Conservation (phyloP, 2,329 filamentous ascomycete genomes). For the Fusarium domesticum region DNA sequence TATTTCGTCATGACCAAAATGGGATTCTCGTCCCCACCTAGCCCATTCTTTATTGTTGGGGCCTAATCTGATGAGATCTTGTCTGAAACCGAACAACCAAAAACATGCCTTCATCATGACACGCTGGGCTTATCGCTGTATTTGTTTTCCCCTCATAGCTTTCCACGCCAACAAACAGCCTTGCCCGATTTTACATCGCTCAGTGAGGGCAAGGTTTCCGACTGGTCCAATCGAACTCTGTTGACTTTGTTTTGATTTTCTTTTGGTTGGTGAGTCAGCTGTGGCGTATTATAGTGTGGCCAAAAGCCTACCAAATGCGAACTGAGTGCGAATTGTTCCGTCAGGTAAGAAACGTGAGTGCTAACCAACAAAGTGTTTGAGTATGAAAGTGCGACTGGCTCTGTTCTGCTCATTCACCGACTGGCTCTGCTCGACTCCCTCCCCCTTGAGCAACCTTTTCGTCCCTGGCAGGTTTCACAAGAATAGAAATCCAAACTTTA, state of each 20-base stretch:
- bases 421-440: background rate
- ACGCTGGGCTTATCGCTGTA: too few relatives aligned
- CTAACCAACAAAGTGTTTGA: too few relatives aligned
- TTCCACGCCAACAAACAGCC: background rate
- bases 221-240: background rate
- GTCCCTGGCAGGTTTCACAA: background rate
- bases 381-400: background rate
- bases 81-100: background rate
- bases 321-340: background rate
- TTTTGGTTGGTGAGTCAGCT: background rate
- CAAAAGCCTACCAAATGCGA: background rate
- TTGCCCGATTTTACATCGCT: background rate
- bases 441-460: background rate
- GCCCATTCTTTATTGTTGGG: background rate
- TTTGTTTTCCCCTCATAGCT: too few relatives aligned
- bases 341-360: background rate
- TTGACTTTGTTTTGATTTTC: background rate
- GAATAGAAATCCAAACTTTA: background rate
- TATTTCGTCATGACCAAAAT: too few relatives aligned
- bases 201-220: background rate
- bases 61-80: background rate
- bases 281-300: background rate
- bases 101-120: background rate
- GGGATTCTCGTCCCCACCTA: too few relatives aligned
- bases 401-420: background rate